Evolutionary conservation across 306 rosid species (phyloP).

Genomic region (Hylodesmum podocarpum): DNA sequence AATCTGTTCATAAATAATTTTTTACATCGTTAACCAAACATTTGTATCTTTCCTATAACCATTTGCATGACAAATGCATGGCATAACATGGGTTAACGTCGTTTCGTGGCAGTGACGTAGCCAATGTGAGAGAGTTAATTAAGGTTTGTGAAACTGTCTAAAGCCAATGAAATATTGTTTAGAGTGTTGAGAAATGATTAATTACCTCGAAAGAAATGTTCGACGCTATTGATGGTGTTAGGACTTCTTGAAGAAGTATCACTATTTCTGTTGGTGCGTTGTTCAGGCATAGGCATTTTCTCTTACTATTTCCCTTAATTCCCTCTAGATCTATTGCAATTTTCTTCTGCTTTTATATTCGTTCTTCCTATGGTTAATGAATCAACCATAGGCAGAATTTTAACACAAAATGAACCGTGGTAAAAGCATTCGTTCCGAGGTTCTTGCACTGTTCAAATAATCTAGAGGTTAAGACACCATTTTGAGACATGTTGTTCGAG

Average conservation of each 20-base stretch:
- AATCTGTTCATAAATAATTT: background rate
- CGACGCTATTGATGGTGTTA: slow-evolving; percentile 33
- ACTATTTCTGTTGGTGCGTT: slow-evolving; percentile 39
- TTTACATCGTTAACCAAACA: background rate
- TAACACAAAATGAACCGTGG: slow-evolving; percentile 28
- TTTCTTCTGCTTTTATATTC: slow-evolving; percentile 12
- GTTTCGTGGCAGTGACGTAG: background rate
- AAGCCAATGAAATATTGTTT: background rate
- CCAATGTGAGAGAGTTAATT: no score
- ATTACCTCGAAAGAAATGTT: slow-evolving; percentile 71
- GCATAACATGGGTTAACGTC: background rate
- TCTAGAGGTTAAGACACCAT: slow-evolving; percentile 31
- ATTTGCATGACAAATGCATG: background rate
- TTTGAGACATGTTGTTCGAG: slow-evolving; percentile 26
- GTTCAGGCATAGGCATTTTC: slow-evolving; percentile 62
- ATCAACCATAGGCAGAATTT: slow-evolving; percentile 6
- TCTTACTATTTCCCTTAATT: slow-evolving; percentile 7
- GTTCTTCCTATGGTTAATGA: slow-evolving; percentile 13
- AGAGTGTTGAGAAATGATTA: background rate
- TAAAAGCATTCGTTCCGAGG: slow-evolving; percentile 34
- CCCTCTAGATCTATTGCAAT: slow-evolving; percentile 18
- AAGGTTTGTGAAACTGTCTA: background rate
- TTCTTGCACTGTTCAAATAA: slow-evolving; percentile 39
- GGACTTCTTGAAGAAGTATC: slow-evolving; percentile 36
- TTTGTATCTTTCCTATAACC: background rate